A percentile compares a stretch with the other conserved stretches of the same genome.
Evolutionary conservation across 768 basidiomycete species (phyloP).

Genomic region (Tricholomella constricta): DNA sequence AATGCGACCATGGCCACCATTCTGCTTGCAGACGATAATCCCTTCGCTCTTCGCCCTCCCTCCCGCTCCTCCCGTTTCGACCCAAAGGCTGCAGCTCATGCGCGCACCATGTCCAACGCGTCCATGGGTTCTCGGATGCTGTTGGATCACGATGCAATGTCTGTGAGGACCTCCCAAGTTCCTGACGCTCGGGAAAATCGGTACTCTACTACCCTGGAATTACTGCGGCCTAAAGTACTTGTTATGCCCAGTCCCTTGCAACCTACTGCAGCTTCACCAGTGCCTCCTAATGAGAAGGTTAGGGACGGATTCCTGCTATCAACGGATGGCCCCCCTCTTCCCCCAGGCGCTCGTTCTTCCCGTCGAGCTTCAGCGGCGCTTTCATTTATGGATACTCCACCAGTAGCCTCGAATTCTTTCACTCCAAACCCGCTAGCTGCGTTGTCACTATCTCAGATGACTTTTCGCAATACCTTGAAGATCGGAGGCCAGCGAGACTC

Average conservation of each 20-base stretch:
- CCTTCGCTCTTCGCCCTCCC: slow-evolving; percentile 69
- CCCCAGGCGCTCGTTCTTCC: slow-evolving; percentile 66
- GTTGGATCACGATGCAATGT: slow-evolving; percentile 54
- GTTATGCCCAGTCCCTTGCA: slow-evolving; percentile 93
- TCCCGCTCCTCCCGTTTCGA: slow-evolving; percentile 75
- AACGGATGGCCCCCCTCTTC: slow-evolving; percentile 76
- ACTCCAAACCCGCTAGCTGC: slow-evolving; percentile 77
- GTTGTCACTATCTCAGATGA: slow-evolving; percentile 77
- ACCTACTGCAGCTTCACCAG: slow-evolving; percentile 35
- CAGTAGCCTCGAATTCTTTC: slow-evolving; percentile 64
- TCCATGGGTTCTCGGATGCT: slow-evolving; percentile 68
- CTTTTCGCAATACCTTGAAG: slow-evolving; percentile 80
- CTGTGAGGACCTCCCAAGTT: slow-evolving; percentile 41
- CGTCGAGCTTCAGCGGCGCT: slow-evolving; percentile 47
- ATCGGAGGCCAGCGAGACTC: slow-evolving; percentile 69
- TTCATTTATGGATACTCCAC: slow-evolving; percentile 34
- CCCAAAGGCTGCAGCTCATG: slow-evolving; percentile 65
- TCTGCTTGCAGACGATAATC: slow-evolving; percentile 54
- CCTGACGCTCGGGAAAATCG: slow-evolving; percentile 49
- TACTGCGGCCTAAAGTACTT: slow-evolving; percentile 88
- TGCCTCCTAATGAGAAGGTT: slow-evolving; percentile 34
- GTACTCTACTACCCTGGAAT: slow-evolving; percentile 73
- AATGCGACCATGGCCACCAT: slow-evolving; percentile 49
- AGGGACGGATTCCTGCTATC: slow-evolving; percentile 65
- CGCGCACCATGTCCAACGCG: slow-evolving; percentile 62